Base-by-base conservation (phyloP, 1,284 basidiomycete species). In the Pascua guehoae region DNA sequence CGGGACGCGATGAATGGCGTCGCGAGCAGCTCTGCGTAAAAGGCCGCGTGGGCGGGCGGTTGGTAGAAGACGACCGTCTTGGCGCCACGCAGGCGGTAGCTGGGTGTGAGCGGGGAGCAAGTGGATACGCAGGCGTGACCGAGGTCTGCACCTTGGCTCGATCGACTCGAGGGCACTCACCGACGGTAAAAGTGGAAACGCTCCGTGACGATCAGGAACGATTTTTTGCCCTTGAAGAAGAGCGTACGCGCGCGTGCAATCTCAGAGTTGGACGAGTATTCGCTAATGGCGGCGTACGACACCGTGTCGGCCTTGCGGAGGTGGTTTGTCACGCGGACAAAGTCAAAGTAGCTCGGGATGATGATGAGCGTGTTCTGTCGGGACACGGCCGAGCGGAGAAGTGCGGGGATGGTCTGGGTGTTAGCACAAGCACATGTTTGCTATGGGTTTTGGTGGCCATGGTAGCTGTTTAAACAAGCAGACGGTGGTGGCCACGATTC, bases 181-280 rank as follows among this genome's bases (percentile, higher is more conserved):
- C 93, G 83, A 60, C 91, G 85, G 82, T 94, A 98, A 74, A 98
- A 99, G 77, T 98, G 93, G 80, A 98, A 97, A 17, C 96, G 85
- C 74, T 99, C 96, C 59, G 91, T 97, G 65, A 98, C 81, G 61
- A 98, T 80, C 18, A 99, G 75, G 79, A 98, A 90, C 0, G 87
- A 80, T 66, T 88, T 91, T 68, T 89, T 88, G 53, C 90, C 91
- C 44, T 82, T 83, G 81, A 96, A 97, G 80, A 99, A 98, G 0
- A 88, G 85, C 66, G 94, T 89, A 49, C 96, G 83, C 0, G 94
- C 94, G 2, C 93, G 85, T 1, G 90, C 89, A 62, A 98, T 95
- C 59, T 98, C 94, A 72, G 89, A 86, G 65, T 91, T 92, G 10
- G 88, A 85, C 0, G 91, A 94, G 74, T 98, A 97, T 88, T 98